phyloP scores from a whole-genome alignment of 1,284 basidiomycete genomes.

The Tilletiaria anomala region DNA sequence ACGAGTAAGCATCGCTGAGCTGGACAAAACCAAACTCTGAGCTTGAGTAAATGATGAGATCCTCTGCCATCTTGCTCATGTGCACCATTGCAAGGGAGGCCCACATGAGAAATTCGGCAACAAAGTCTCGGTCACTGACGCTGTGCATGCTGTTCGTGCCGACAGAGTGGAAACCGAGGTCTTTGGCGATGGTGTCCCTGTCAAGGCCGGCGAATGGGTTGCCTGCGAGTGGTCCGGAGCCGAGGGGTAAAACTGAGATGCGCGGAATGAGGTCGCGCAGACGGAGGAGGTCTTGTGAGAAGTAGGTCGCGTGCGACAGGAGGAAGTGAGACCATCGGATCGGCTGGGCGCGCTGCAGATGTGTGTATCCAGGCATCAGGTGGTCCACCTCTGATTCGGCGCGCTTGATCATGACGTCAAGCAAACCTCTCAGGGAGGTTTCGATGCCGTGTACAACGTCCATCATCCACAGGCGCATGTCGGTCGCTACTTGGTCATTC shows the following conservation, averaged over 20 bases:
- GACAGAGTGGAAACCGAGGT: constrained; percentile 35
- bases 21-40: constrained; percentile 92
- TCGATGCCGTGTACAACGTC: constrained; percentile 62
- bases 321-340: constrained; percentile 96
- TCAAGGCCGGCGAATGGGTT: constrained; percentile 59
- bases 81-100: constrained; percentile 80
- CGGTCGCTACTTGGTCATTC: constrained; percentile 96
- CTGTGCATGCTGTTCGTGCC: constrained; percentile 45
- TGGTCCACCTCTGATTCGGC: constrained; percentile 82
- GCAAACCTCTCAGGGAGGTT: constrained; percentile 41
- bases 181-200: constrained; percentile 31
- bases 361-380: constrained; percentile 89
- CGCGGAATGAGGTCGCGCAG: constrained; percentile 57
- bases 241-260: constrained; percentile 81
- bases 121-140: constrained; percentile 90
- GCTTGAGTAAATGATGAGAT: constrained; percentile 88
- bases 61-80: constrained; percentile 84
- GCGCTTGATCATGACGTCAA: constrained; percentile 65
- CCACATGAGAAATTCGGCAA: constrained; percentile 96
- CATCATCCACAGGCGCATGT: constrained; percentile 90
- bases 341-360: constrained; percentile 69
- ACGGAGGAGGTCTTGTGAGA: constrained; percentile 72
- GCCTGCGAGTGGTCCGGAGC: constrained; percentile 84
- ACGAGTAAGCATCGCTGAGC: constrained; percentile 91
- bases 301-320: constrained; percentile 84